A percentile compares a stretch with the other conserved stretches of the same genome.
phyloP scores from a whole-genome alignment of 176 grass and related monocot species.

The Avena insularis region DNA sequence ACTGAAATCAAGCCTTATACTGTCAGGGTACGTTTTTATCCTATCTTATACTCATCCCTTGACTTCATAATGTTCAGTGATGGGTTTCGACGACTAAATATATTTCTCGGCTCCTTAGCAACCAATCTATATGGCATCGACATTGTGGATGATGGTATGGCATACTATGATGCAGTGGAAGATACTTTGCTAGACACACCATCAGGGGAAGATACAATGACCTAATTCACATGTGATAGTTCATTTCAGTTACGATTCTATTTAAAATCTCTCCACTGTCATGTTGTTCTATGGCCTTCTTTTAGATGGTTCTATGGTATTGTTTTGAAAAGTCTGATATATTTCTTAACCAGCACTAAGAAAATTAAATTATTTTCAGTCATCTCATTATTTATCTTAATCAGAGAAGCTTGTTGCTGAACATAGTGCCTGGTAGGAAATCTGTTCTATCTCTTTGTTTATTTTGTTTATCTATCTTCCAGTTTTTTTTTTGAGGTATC shows the following conservation, averaged over 20 bases:
- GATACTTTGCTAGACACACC: too few relatives aligned
- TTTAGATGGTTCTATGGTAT: not conserved
- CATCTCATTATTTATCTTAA: conserved; percentile 22
- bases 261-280: not conserved
- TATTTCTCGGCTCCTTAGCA: too few relatives aligned
- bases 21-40: too few relatives aligned
- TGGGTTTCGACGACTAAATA: too few relatives aligned
- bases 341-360: not conserved
- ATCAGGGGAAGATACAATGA: too few relatives aligned
- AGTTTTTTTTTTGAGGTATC: not conserved
- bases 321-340: not conserved
- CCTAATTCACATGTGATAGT: not conserved
- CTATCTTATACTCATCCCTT: too few relatives aligned
- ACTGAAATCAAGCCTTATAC: too few relatives aligned
- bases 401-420: conserved; percentile 90
- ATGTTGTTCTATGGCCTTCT: not conserved
- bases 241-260: not conserved
- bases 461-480: not conserved
- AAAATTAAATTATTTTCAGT: not conserved
- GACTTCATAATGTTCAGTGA: too few relatives aligned
- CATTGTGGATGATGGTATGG: too few relatives aligned
- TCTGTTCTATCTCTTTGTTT: not conserved
- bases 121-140: too few relatives aligned
- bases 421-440: conserved; percentile 73
- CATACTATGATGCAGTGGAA: too few relatives aligned